These are phyloP conservation scores for Stephania cephalantha DNA, from an alignment of 164 flowering plant species.

Conservation along the genomic window DNA sequence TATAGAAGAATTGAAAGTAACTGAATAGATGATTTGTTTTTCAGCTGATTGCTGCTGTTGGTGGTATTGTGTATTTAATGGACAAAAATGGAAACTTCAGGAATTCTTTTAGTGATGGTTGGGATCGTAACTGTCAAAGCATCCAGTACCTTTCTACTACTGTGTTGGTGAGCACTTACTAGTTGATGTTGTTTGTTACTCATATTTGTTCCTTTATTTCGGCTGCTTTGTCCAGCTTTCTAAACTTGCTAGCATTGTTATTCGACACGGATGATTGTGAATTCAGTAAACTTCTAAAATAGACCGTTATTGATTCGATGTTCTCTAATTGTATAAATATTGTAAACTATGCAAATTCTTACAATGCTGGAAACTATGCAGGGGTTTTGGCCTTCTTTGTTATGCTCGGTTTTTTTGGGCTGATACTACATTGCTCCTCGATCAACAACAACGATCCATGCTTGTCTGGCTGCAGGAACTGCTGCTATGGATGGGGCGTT, in stretches of 20 bases:
- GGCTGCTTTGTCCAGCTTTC: not conserved
- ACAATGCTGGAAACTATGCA: slow-evolving; percentile 19
- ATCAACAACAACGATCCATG: slow-evolving; percentile 62
- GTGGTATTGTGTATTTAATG: slow-evolving; percentile 67
- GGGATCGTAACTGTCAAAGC: slow-evolving; percentile 90
- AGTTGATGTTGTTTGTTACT: not conserved
- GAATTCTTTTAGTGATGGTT: slow-evolving; percentile 82
- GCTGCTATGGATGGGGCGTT: slow-evolving; percentile 96
- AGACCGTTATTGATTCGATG: no score
- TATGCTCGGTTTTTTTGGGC: slow-evolving; percentile 76
- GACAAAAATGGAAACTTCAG: slow-evolving; percentile 88
- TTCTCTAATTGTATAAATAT: no score
- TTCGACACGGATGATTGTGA: no score
- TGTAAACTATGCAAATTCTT: not conserved
- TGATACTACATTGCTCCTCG: slow-evolving; percentile 74
- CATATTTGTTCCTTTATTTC: not conserved
- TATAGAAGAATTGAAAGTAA: not conserved
- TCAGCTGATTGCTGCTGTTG: slow-evolving; percentile 71
- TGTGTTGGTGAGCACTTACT: slow-evolving; percentile 54
- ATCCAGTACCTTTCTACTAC: slow-evolving; percentile 92
- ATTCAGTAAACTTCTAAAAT: no score
- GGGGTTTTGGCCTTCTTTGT: slow-evolving; percentile 86
- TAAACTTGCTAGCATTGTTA: not conserved
- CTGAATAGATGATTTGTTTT: not conserved
- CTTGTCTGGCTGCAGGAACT: slow-evolving; percentile 84